A percentile compares a stretch with the other conserved stretches of the same genome.
Conservation (phyloP, 164 flowering plant species). For the Magnolia changhungtana region DNA sequence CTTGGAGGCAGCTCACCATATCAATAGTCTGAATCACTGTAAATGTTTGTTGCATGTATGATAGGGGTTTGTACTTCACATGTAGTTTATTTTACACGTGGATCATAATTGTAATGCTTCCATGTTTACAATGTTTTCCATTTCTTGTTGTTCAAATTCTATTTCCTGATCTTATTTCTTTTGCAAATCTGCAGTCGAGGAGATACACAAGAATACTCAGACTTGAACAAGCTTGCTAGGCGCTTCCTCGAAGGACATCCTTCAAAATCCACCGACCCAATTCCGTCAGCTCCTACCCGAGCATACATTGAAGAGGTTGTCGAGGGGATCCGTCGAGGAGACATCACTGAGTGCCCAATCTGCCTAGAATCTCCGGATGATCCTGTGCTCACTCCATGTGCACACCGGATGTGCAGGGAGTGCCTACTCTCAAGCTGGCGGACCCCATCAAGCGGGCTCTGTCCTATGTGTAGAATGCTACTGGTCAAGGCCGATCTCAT, state of each 20-base stretch:
- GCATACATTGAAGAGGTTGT: slow-evolving; percentile 77
- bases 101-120: not conserved
- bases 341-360: slow-evolving; percentile 71
- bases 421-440: slow-evolving; percentile 75
- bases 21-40: too few relatives aligned
- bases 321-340: slow-evolving; percentile 53
- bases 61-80: too few relatives aligned
- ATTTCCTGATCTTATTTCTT: not conserved
- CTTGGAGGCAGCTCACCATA: too few relatives aligned
- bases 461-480: slow-evolving; percentile 63
- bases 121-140: not conserved
- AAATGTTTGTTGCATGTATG: too few relatives aligned
- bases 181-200: slow-evolving; percentile 44
- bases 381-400: slow-evolving; percentile 75
- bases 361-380: slow-evolving; percentile 78
- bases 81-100: not conserved
- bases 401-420: slow-evolving; percentile 81
- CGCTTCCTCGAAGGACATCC: slow-evolving; percentile 44
- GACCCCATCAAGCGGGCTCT: slow-evolving; percentile 39
- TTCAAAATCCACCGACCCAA: slow-evolving; percentile 12
- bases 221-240: slow-evolving; percentile 54
- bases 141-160: not conserved
- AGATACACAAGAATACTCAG: slow-evolving; percentile 56
- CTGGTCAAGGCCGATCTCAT: slow-evolving; percentile 56
- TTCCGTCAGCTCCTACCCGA: slow-evolving; percentile 32